Evolutionary conservation across 2,329 filamentous ascomycete genomes (phyloP), one percentile per base, ranked within the genome.

Genomic region (Colletotrichum musae): DNA sequence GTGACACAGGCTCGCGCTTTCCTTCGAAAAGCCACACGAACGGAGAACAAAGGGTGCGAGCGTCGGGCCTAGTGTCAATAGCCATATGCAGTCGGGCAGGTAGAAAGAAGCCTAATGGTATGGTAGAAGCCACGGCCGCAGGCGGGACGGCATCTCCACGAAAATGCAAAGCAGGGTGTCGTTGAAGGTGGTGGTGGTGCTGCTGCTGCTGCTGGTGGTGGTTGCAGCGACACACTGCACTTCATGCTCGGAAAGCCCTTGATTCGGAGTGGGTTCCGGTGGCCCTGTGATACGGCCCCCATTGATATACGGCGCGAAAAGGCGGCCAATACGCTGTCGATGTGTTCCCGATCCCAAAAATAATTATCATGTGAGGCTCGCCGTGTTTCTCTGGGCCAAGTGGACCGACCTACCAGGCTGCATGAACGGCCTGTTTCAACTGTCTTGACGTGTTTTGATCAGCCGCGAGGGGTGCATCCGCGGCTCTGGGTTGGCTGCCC

Each of bases 341-440:
- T 48, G 45, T n/a, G 21, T 39, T 7, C 16, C 9, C 48, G 28
- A 18, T 68, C 48, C 41, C 41, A 54, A 54, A 36, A 56, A 48
- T 39, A 60, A 36, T 60, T 39, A 18, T 56, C 56, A 36, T 69
- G 50, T 52, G 61, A 69, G 54, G 60, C 60, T 59, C 28, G 39
- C n/a, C 15, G 26, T 48, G 48, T 59, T 48, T 65, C 48, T 36
- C 45, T 39, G 9, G 18, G 6, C 15, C 43, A 51, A 5, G 43
- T 41, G 41, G 50, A 32, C 12, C 18, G 18, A 39, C 57, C 36
- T 16, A 28, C 39, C 47, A 24, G n/a, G 43, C 13, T 47, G 62
- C 67, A 67, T 70, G 63, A 68, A 58, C 50, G 24, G 32, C 15
- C 47, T 62, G 63, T 66, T 57, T 67, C 57, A 67, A 58, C 52